phyloP scores from a whole-genome alignment of 1,284 basidiomycete genomes.

The Fomitopsis pinicola region DNA sequence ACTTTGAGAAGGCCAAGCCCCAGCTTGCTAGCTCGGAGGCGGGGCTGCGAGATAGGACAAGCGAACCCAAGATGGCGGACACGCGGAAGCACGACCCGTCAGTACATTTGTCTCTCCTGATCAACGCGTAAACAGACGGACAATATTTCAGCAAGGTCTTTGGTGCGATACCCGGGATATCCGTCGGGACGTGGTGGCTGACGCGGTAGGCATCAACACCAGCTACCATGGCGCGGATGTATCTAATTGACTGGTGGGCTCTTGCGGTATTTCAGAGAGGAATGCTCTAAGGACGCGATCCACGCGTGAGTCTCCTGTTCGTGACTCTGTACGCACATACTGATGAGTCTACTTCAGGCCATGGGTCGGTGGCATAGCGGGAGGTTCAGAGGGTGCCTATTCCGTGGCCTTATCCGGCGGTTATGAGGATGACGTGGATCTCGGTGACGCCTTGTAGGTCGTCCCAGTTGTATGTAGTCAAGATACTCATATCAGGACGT shows the following conservation, averaged over 20 bases:
- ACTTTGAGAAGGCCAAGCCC: slow-evolving; percentile 11
- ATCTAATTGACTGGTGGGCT: neutral
- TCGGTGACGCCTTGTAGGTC: slow-evolving; percentile 76
- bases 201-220: slow-evolving; percentile 35
- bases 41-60: slow-evolving; percentile 15
- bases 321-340: neutral
- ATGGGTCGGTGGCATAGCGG: slow-evolving; percentile 74
- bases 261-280: slow-evolving; percentile 35
- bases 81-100: slow-evolving; percentile 61
- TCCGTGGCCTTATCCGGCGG: slow-evolving; percentile 80
- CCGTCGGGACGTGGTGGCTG: slow-evolving; percentile 80
- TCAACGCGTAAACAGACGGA: neutral
- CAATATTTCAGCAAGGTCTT: slow-evolving; percentile 37
- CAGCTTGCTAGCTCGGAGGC: slow-evolving; percentile 15
- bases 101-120: slow-evolving; percentile 19
- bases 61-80: slow-evolving; percentile 22
- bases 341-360: slow-evolving; percentile 42
- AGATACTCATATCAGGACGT: neutral
- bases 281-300: slow-evolving; percentile 66
- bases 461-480: neutral
- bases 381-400: slow-evolving; percentile 64
- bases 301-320: slow-evolving; percentile 55
- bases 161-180: slow-evolving; percentile 67
- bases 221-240: neutral
- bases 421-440: slow-evolving; percentile 81